Evolutionary conservation across 2,329 filamentous ascomycete species (phyloP).

Genomic region (Coniosporium tulheliwenetii): DNA sequence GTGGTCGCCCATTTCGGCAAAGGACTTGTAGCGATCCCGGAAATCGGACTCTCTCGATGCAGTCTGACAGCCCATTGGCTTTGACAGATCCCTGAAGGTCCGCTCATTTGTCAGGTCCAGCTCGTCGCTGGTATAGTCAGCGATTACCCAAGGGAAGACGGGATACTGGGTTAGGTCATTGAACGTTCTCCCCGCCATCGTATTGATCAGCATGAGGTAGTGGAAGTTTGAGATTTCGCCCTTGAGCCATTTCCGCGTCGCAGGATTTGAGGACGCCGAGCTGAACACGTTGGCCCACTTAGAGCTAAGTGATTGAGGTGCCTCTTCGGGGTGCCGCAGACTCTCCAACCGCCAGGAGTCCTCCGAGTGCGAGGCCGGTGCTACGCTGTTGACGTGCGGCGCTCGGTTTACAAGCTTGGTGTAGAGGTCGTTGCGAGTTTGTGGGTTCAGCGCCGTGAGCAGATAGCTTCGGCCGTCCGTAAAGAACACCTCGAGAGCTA

Average conservation of each 20-base stretch:
- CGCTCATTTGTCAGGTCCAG: constrained; percentile 72
- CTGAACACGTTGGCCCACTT: constrained; percentile 91
- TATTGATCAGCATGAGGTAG: constrained; percentile 97
- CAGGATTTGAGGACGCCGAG: constrained; percentile 62
- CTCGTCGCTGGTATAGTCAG: constrained; percentile 89
- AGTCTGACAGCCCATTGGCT: constrained; percentile 91
- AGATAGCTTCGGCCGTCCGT: constrained; percentile 92
- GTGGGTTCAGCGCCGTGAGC: constrained; percentile 63
- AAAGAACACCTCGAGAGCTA: constrained; percentile 95
- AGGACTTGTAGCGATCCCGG: constrained; percentile 67
- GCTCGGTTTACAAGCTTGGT: constrained; percentile 62
- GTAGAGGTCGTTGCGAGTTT: constrained; percentile 65
- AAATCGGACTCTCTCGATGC: constrained; percentile 61
- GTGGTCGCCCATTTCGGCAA: constrained; percentile 77
- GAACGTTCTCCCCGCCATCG: constrained; percentile 90
- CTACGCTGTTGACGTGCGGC: constrained; percentile 57
- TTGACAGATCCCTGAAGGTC: constrained; percentile 80
- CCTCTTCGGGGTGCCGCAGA: constrained; percentile 51
- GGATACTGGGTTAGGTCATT: constrained; percentile 97
- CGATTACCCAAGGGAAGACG: constrained; percentile 92
- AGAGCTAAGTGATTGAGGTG: constrained; percentile 56
- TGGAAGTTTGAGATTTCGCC: constrained; percentile 98
- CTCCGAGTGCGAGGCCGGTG: constrained; percentile 57
- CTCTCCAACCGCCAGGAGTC: constrained; percentile 87
- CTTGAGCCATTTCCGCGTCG: constrained; percentile 77